These are phyloP conservation scores for Capsicum chinense DNA, from an alignment of 257 asterid species.

Conservation along the genomic window DNA sequence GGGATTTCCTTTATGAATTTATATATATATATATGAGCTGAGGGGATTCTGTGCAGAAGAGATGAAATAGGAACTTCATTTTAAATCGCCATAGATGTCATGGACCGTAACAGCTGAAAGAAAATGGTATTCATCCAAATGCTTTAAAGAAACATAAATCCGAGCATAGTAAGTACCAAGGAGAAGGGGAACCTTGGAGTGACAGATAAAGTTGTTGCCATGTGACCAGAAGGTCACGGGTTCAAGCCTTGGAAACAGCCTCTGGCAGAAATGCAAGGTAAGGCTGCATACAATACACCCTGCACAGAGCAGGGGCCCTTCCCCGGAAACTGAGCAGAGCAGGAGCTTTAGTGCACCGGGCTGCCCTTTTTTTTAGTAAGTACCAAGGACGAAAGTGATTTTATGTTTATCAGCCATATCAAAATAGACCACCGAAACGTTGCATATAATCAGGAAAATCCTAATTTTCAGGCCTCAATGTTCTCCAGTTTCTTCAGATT, in stretches of 20 bases:
- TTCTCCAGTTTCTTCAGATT: not conserved
- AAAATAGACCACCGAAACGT: constrained; percentile 2
- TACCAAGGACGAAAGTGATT: not conserved
- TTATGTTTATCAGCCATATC: not conserved
- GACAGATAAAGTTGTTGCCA: too few relatives aligned
- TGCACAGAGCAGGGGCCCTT: too few relatives aligned
- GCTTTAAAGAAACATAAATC: not conserved
- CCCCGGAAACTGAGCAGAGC: too few relatives aligned
- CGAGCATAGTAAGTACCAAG: not conserved
- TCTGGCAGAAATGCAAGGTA: too few relatives aligned
- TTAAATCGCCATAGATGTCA: not conserved
- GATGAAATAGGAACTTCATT: not conserved
- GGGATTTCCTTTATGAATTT: not conserved
- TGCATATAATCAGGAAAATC: not conserved
- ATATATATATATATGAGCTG: not conserved
- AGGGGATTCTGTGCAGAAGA: not conserved
- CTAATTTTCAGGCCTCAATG: not conserved
- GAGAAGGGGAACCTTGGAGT: too few relatives aligned
- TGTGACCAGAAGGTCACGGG: too few relatives aligned
- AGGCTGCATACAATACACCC: too few relatives aligned
- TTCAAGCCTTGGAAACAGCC: too few relatives aligned
- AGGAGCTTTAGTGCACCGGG: too few relatives aligned
- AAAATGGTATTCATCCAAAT: not conserved
- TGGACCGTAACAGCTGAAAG: not conserved
- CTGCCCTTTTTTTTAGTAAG: not conserved